Conservation (phyloP, 2,329 filamentous ascomycete species). For the Penicillium sp. region DNA sequence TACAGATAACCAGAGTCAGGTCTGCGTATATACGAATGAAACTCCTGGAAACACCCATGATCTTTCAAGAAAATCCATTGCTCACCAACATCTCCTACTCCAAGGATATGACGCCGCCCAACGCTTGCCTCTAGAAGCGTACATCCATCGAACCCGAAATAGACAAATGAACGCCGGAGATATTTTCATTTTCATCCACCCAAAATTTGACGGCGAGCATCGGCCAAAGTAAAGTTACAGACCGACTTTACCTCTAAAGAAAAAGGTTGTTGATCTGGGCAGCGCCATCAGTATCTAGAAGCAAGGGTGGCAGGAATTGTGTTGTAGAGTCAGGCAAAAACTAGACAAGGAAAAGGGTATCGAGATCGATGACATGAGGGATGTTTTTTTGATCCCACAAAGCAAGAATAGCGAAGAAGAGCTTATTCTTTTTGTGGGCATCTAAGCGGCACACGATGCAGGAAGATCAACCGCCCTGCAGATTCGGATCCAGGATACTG, state of each 20-base stretch:
- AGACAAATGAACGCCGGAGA: constrained; percentile 23
- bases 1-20: neutral
- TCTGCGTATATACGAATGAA: neutral
- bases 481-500: constrained; percentile 19
- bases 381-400: constrained; percentile 13
- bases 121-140: constrained; percentile 22
- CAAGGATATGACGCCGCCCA: constrained; percentile 26
- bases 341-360: constrained; percentile 31
- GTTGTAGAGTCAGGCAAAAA: constrained; percentile 14
- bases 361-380: constrained; percentile 34
- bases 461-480: constrained; percentile 20
- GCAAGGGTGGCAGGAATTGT: constrained; percentile 24
- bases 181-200: constrained; percentile 21
- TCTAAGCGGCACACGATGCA: constrained; percentile 19
- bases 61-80: constrained; percentile 20
- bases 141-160: constrained; percentile 20
- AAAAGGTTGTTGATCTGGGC: constrained; percentile 10
- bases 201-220: constrained; percentile 9
- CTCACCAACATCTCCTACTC: constrained; percentile 22
- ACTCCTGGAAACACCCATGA: neutral
- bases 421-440: constrained; percentile 7
- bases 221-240: constrained; percentile 15
- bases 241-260: constrained; percentile 19
- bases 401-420: neutral
- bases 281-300: constrained; percentile 25